phyloP scores from a whole-genome alignment of 352 stramenopile species.

The Phytophthora tentaculata region DNA sequence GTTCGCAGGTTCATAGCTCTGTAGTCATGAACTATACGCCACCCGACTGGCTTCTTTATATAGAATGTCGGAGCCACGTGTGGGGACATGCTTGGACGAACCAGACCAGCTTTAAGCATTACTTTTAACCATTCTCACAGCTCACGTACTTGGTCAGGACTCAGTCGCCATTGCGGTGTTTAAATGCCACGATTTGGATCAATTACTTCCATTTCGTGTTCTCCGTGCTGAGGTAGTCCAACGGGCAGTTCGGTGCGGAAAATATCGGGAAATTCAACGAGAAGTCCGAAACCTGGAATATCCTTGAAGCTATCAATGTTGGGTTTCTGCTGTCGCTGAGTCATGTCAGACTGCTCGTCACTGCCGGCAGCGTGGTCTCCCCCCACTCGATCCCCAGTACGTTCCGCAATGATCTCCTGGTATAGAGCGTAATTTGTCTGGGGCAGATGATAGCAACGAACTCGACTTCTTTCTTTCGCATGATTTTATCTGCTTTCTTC shows the following conservation, averaged over 20 bases:
- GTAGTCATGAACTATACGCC: background rate
- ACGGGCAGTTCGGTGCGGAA: background rate
- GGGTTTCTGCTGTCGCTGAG: background rate
- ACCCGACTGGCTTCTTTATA: background rate
- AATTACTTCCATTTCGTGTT: background rate
- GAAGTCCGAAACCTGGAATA: background rate
- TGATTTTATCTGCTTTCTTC: background rate
- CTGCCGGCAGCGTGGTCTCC: too few species aligned
- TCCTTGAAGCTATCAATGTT: background rate
- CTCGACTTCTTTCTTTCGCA: conserved; percentile 1
- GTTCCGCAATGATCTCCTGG: background rate
- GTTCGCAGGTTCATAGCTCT: background rate
- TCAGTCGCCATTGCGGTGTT: background rate
- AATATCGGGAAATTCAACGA: background rate
- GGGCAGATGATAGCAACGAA: background rate
- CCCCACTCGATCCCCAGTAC: too few species aligned
- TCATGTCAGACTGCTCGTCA: background rate
- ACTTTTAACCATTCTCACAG: background rate
- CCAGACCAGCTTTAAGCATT: background rate
- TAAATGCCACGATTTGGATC: background rate
- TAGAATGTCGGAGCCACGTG: background rate
- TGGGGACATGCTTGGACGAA: background rate
- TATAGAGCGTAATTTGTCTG: background rate
- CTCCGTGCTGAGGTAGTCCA: background rate
- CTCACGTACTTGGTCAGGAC: background rate